phyloP scores from a whole-genome alignment of 768 basidiomycete species.

The Leccinum olivaceopallidum region DNA sequence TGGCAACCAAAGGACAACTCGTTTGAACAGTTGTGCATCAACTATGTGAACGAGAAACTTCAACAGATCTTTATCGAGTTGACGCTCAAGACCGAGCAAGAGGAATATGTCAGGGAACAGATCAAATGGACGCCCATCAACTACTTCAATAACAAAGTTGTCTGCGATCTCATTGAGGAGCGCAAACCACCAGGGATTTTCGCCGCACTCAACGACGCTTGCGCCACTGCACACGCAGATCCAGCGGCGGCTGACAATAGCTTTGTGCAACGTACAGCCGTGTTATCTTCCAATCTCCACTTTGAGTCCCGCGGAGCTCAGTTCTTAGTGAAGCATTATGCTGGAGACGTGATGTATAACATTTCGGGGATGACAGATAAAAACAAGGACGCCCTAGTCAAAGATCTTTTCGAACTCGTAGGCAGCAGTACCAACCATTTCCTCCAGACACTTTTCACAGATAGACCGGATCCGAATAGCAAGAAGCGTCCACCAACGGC shows the following conservation, averaged over 20 bases:
- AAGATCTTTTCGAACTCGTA: conserved; percentile 91
- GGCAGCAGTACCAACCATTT: conserved; percentile 80
- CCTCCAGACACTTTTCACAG: conserved; percentile 87
- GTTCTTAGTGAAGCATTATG: conserved; percentile 95
- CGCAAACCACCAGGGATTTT: conserved; percentile 96
- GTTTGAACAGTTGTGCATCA: conserved; percentile 98
- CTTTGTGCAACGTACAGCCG: conserved; percentile 88
- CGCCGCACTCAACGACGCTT: conserved; percentile 98
- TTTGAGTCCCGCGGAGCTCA: conserved; percentile 94
- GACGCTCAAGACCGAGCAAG: conserved; percentile 98
- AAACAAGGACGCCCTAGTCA: conserved; percentile 97
- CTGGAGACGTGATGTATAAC: conserved; percentile 98
- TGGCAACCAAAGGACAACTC: conserved; percentile 76
- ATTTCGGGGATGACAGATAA: conserved; percentile 99
- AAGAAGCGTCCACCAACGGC: conserved; percentile 99
- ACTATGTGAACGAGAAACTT: conserved; percentile 99
- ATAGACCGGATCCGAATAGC: conserved; percentile 92
- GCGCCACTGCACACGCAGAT: conserved; percentile 97
- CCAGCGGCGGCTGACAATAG: conserved; percentile 95
- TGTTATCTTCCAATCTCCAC: conserved; percentile 82
- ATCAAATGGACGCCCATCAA: conserved; percentile 99
- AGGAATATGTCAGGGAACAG: conserved; percentile 97
- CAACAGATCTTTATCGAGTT: conserved; percentile 99
- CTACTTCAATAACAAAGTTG: conserved; percentile 98
- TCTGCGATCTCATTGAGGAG: conserved; percentile 98